A percentile compares a stretch with the other conserved stretches of the same genome.
Conservation (phyloP, 768 basidiomycete genomes). For the Pleurotus citrinopileatus region DNA sequence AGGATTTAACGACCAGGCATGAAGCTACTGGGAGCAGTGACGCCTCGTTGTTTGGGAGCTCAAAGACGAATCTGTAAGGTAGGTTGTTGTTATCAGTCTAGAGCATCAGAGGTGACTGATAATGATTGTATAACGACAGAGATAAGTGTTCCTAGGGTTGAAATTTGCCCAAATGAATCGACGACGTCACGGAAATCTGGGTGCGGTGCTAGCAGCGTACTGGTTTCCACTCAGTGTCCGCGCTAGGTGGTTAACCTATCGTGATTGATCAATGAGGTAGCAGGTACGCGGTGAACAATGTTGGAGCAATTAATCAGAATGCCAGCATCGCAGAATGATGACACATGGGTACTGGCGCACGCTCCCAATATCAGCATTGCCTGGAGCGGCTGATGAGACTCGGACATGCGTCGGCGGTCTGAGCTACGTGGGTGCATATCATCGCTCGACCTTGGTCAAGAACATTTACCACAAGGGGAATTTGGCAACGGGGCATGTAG, state of each 20-base stretch:
- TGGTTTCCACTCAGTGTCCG: not conserved
- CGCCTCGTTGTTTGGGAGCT: constrained; percentile 73
- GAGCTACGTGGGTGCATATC: not conserved
- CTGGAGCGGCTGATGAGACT: not conserved
- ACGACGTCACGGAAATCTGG: not conserved
- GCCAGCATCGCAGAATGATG: no score
- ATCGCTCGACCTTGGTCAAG: not conserved
- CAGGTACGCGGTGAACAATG: no score
- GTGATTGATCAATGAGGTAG: no score
- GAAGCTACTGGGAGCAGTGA: constrained; percentile 79
- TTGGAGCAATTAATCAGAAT: no score
- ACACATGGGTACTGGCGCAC: no score
- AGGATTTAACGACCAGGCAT: constrained; percentile 74
- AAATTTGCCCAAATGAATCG: no score
- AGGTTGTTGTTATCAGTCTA: not conserved
- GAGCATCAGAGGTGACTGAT: no score
- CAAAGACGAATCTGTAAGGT: constrained; percentile 47
- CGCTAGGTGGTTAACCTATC: no score
- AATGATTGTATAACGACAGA: not conserved
- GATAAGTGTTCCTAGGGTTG: no score
- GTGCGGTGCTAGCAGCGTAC: no score
- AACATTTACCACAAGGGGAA: not conserved
- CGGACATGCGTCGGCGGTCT: not conserved
- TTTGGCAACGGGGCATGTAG: not conserved
- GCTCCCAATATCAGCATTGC: no score